Percentiles rank a stretch among this genome's conserved stretches.
Evolutionary conservation across 768 basidiomycete species (phyloP).

Genomic region (Dacryopinax spathularia): DNA sequence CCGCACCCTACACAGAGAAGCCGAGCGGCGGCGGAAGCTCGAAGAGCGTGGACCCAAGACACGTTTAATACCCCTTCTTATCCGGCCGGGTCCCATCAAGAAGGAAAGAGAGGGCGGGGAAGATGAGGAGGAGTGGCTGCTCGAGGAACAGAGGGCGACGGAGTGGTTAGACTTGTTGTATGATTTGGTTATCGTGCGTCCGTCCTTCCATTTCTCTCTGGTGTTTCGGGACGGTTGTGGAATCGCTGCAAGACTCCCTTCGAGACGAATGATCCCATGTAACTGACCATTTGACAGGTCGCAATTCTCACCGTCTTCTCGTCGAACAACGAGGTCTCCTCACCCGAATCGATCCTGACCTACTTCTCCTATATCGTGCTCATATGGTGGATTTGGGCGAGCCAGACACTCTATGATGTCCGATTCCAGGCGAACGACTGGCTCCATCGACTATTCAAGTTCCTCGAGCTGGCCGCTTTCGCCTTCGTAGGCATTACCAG

Average conservation of each 20-base stretch:
- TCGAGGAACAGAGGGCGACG: background rate
- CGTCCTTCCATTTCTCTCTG: too few relatives aligned
- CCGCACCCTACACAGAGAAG: background rate
- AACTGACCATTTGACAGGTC: too few relatives aligned
- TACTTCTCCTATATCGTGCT: conserved; percentile 6
- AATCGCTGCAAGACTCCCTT: too few relatives aligned
- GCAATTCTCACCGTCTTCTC: background rate
- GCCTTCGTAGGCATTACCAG: background rate
- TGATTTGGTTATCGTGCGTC: background rate
- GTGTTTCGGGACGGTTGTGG: too few relatives aligned
- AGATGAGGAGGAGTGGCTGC: background rate
- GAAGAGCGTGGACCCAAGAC: background rate
- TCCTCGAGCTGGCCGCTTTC: conserved; percentile 4
- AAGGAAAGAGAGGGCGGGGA: background rate
- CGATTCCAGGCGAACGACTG: conserved; percentile 6
- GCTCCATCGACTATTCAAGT: conserved; percentile 7
- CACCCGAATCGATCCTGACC: background rate
- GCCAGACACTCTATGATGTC: conserved; percentile 5
- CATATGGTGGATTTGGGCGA: conserved; percentile 8
- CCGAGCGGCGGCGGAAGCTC: background rate
- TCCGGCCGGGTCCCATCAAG: background rate
- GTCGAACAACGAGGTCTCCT: background rate
- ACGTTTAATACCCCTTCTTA: background rate
- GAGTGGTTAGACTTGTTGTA: background rate
- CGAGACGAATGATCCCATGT: too few relatives aligned